A percentile compares a stretch with the other conserved stretches of the same genome.
These are phyloP conservation scores for Vaccinium macrocarpon DNA, from an alignment of 148 eudicot genomes.

Conservation along the genomic window DNA sequence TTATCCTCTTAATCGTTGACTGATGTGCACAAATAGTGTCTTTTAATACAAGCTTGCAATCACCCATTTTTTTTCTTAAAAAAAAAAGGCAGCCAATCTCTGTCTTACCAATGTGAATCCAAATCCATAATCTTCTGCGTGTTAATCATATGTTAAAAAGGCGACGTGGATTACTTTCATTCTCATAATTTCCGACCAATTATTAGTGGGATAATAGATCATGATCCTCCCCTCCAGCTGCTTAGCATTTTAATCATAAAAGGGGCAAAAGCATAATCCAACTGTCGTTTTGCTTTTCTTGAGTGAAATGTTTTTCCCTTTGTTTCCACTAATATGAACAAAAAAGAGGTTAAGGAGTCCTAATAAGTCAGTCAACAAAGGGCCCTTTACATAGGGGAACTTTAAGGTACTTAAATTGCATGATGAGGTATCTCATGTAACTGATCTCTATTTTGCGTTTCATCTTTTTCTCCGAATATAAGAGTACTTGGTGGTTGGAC, in stretches of 20 bases:
- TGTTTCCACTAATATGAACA: slow-evolving; percentile 14
- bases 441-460: no score
- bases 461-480: no score
- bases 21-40: not conserved
- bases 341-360: slow-evolving; percentile 9
- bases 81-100: not conserved
- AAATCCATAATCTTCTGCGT: not conserved
- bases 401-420: no score
- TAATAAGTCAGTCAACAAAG: not conserved
- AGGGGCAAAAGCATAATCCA: not conserved
- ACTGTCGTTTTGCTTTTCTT: slow-evolving; percentile 5
- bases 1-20: not conserved
- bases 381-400: no score
- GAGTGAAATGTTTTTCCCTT: not conserved
- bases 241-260: slow-evolving; percentile 12
- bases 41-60: slow-evolving; percentile 7
- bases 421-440: no score
- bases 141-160: not conserved
- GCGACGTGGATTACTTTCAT: slow-evolving; percentile 14
- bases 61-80: not conserved
- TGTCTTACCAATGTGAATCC: slow-evolving; percentile 6
- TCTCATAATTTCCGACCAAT: not conserved
- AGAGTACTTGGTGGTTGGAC: no score
- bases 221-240: slow-evolving; percentile 10
- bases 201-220: not conserved